phyloP scores from a whole-genome alignment of 2,329 filamentous ascomycete genomes.

The Talaromyces sp. region DNA sequence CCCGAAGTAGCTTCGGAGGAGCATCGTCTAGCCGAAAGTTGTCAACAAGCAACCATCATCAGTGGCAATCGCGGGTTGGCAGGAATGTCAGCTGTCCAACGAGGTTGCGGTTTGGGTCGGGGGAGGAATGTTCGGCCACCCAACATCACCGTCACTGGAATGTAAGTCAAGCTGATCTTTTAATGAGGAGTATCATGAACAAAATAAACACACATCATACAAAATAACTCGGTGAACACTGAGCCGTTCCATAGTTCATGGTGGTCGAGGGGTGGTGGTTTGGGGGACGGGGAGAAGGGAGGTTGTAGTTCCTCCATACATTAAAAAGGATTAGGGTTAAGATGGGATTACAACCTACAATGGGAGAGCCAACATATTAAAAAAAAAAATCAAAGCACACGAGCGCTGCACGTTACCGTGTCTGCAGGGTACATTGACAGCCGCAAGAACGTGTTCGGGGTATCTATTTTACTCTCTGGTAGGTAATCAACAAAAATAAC shows the following conservation, averaged over 20 bases:
- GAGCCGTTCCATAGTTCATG: neutral
- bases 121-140: constrained; percentile 34
- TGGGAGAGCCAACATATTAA: constrained; percentile 10
- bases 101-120: constrained; percentile 21
- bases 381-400: constrained; percentile 28
- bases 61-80: constrained; percentile 33
- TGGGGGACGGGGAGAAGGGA: neutral
- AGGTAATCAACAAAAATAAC: constrained; percentile 18
- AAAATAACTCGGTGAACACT: constrained; percentile 14
- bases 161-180: constrained; percentile 30
- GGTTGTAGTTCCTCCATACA: constrained; percentile 7
- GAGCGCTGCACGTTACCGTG: constrained; percentile 25
- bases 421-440: constrained; percentile 32
- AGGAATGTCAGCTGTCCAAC: constrained; percentile 39
- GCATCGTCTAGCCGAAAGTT: constrained; percentile 24
- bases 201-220: constrained; percentile 15
- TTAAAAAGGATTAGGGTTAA: constrained; percentile 24
- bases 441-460: constrained; percentile 42
- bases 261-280: neutral
- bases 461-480: constrained; percentile 26
- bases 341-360: constrained; percentile 11
- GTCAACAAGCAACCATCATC: constrained; percentile 26
- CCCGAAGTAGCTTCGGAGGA: constrained; percentile 25
- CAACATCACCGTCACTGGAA: constrained; percentile 34
- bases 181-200: constrained; percentile 14